Evolutionary conservation across 2,329 filamentous ascomycete genomes (phyloP).

Genomic region (Colletotrichum destructivum): DNA sequence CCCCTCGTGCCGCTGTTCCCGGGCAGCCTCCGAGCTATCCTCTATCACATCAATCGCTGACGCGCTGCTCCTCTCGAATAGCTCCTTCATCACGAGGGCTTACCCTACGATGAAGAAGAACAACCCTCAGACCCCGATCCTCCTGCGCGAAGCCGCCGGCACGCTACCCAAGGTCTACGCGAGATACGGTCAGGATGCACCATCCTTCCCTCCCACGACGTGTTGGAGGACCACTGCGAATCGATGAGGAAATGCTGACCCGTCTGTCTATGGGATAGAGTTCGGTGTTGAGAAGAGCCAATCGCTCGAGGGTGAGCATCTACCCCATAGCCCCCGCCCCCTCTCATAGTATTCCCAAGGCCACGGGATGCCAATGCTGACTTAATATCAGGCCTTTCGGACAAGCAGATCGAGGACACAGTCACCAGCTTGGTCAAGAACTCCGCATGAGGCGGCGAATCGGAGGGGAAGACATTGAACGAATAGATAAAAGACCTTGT

Average conservation of each 20-base stretch:
- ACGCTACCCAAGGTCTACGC: slow-evolving; percentile 90
- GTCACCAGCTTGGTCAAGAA: slow-evolving; percentile 69
- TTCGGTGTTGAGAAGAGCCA: slow-evolving; percentile 71
- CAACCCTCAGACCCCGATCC: slow-evolving; percentile 93
- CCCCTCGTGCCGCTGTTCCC: no score
- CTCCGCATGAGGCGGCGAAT: slow-evolving; percentile 26
- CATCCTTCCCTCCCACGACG: no score
- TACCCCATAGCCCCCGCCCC: slow-evolving; percentile 51
- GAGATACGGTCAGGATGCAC: slow-evolving; percentile 81
- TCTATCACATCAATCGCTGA: slow-evolving; percentile 39
- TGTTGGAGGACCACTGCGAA: neutral
- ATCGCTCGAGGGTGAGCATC: slow-evolving; percentile 63
- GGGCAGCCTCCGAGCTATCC: neutral
- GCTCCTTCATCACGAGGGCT: slow-evolving; percentile 89
- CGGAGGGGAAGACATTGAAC: neutral
- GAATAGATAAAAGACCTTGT: slow-evolving; percentile 28
- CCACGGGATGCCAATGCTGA: slow-evolving; percentile 8
- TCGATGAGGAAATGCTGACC: slow-evolving; percentile 42
- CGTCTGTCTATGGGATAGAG: slow-evolving; percentile 53
- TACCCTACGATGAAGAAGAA: slow-evolving; percentile 99
- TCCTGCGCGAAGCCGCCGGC: slow-evolving; percentile 92
- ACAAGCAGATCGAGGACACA: slow-evolving; percentile 74
- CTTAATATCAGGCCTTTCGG: slow-evolving; percentile 61
- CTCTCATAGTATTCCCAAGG: neutral
- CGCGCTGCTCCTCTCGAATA: slow-evolving; percentile 54